A percentile compares a stretch with the other conserved stretches of the same genome.
Conservation (phyloP, 352 stramenopile species). For the Phytophthora capsici region DNA sequence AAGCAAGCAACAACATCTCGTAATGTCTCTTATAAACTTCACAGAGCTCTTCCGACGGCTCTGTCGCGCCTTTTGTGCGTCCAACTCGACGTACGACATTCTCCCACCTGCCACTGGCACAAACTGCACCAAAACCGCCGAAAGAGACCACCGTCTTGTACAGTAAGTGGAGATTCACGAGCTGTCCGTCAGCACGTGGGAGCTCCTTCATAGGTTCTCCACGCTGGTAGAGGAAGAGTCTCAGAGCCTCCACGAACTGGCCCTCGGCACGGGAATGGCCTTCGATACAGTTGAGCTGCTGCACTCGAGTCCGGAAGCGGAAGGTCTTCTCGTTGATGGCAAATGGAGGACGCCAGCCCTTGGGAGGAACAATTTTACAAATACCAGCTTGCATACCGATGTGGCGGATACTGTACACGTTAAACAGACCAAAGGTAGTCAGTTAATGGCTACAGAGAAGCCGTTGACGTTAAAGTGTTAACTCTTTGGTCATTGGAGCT, state of each 20-base stretch:
- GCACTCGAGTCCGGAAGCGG: constrained; percentile 95
- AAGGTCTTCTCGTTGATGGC: constrained; percentile 88
- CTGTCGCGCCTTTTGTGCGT: constrained; percentile 53
- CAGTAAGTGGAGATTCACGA: constrained; percentile 72
- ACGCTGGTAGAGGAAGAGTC: constrained; percentile 85
- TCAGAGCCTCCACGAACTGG: constrained; percentile 81
- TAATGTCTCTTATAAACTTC: constrained; percentile 63
- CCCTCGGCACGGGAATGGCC: constrained; percentile 79
- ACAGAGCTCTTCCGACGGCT: constrained; percentile 59
- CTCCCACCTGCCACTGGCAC: constrained; percentile 42
- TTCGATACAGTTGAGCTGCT: constrained; percentile 95
- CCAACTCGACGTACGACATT: constrained; percentile 72
- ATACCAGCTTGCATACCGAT: constrained; percentile 96
- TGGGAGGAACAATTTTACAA: constrained; percentile 98
- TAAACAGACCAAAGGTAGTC: neutral
- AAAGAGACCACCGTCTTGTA: constrained; percentile 69
- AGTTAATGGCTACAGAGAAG: neutral
- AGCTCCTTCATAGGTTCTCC: constrained; percentile 81
- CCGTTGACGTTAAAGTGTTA: constrained; percentile 19
- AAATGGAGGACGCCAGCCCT: constrained; percentile 93
- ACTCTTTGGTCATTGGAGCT: constrained; percentile 9
- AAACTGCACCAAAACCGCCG: constrained; percentile 61
- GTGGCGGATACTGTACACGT: constrained; percentile 72
- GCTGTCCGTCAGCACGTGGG: constrained; percentile 71
- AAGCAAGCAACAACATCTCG: constrained; percentile 54